Base-by-base conservation (phyloP, 495 filamentous ascomycete species). In the Aspergillus indologenus region DNA sequence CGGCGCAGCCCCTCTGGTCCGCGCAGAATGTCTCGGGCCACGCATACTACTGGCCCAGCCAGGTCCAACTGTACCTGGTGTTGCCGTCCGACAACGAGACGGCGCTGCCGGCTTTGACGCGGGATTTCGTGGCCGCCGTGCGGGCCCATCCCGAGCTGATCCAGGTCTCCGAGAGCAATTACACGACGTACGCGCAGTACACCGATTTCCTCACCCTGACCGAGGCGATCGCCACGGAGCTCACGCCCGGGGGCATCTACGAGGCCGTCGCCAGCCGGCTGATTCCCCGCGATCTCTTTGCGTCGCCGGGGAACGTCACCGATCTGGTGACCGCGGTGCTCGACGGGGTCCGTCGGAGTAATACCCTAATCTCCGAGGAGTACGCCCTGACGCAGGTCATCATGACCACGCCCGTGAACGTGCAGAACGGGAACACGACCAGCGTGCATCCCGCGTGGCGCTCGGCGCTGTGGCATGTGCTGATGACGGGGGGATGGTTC, bases 211-310 rank as follows among this genome's bases (percentile, higher is more conserved):
- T 62, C 7, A 31, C 53, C 7, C 51, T 63, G 14, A 60, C 61
- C 5, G 19, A 44, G 7, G 61, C 57, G 18, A 53, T 34, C 20
- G 58, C 60, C n/a, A 61, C 47, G 14, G 19, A 45, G 29, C 50
- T 53, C 3, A 51, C 60, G 43, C 67, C 65, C 22, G 50, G 58
- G 23, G 65, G 67, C 7, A 64, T 62, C 18, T 63, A 66, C 29
- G 65, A 56, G n/a, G 17, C 65, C 43, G 54, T 61, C 12, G 62
- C 26, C 53, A 68, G 59, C 19, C 65, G 63, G 18, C 59, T 66
- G 2, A 60, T 69, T 31, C 66, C 66, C 19, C 46, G 57, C 44
- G 26, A 48, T 22, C 50, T 69, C 54, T 64, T 74, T 53, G 43
- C 63, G n/a, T 8, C 19, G 9, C 7, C 46, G 17, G 54, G 66